A percentile compares a stretch with the other conserved stretches of the same genome.
phyloP scores from a whole-genome alignment of 495 filamentous ascomycete genomes.

The Podospora didyma region DNA sequence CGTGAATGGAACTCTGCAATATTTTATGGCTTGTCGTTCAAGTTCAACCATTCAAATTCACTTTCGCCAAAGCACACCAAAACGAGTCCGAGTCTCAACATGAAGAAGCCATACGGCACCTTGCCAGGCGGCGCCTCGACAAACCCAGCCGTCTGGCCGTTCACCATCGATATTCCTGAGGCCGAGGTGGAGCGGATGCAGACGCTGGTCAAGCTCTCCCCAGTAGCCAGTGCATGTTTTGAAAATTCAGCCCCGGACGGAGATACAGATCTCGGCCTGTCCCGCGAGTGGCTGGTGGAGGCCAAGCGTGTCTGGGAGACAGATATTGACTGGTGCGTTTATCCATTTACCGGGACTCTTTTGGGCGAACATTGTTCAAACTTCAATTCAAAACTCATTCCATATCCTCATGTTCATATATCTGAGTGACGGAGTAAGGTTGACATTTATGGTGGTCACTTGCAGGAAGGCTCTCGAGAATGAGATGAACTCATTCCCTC shows the following conservation, averaged over 20 bases:
- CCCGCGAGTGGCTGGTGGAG: conserved; percentile 50
- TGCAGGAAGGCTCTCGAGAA: conserved; percentile 38
- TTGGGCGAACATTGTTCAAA: too few relatives aligned
- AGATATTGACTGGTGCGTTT: conserved; percentile 42
- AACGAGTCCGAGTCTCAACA: too few relatives aligned
- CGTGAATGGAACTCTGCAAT: too few relatives aligned
- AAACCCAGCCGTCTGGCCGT: conserved; percentile 1
- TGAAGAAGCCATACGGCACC: not conserved
- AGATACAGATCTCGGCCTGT: conserved; percentile 46
- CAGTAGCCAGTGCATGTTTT: conserved; percentile 6
- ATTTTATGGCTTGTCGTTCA: too few relatives aligned
- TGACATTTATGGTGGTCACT: conserved; percentile 45
- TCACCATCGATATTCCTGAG: conserved; percentile 5
- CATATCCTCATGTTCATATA: too few relatives aligned
- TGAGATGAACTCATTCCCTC: conserved; percentile 59
- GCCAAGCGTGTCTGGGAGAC: conserved; percentile 52
- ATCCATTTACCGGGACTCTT: too few relatives aligned
- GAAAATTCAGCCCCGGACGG: conserved; percentile 9
- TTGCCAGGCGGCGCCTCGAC: not conserved
- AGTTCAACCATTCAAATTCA: too few relatives aligned
- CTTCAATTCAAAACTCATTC: conserved; percentile 18
- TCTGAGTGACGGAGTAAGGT: too few relatives aligned
- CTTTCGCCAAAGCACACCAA: not conserved
- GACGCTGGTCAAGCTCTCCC: conserved; percentile 8
- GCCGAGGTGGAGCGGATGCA: conserved; percentile 10